A percentile compares a stretch with the other conserved stretches of the same genome.
phyloP scores from a whole-genome alignment of 768 basidiomycete genomes.

The Trametes cingulata region DNA sequence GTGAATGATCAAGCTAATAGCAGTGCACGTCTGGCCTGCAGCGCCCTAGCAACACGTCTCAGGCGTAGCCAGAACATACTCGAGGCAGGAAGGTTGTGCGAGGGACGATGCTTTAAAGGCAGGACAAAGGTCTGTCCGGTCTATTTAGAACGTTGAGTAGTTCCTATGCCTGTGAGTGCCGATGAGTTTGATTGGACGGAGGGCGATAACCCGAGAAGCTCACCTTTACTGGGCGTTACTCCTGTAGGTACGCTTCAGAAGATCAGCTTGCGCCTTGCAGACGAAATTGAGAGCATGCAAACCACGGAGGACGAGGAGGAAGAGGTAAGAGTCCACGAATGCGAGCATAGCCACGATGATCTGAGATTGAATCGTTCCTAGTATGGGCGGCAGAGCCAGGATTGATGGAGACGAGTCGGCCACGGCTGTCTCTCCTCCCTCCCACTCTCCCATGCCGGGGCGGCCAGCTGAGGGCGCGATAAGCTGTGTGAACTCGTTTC shows the following conservation, averaged over 20 bases:
- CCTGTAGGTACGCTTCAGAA: too few relatives aligned
- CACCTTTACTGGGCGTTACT: too few relatives aligned
- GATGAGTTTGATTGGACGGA: too few relatives aligned
- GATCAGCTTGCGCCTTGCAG: too few relatives aligned
- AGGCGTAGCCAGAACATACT: too few relatives aligned
- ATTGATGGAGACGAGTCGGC: not conserved
- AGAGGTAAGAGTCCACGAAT: too few relatives aligned
- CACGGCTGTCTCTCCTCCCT: not conserved
- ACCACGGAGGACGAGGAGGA: not conserved
- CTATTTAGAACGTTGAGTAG: not conserved
- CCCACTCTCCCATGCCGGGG: conserved; percentile 13
- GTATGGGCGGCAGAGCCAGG: not conserved
- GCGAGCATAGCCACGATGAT: conserved; percentile 17
- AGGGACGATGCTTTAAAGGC: not conserved
- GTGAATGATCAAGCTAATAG: too few relatives aligned
- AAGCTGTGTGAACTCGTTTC: conserved; percentile 26
- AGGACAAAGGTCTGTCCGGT: not conserved
- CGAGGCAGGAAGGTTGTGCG: not conserved
- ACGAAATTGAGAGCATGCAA: too few relatives aligned
- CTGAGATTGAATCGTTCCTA: conserved; percentile 10
- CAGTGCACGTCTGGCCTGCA: too few relatives aligned
- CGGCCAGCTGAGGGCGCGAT: conserved; percentile 22
- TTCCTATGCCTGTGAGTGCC: not conserved
- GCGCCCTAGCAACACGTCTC: too few relatives aligned
- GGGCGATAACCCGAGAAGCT: too few relatives aligned